These are phyloP conservation scores for Zymoseptoria pseudotritici DNA, from an alignment of 2,329 filamentous ascomycete genomes.

Conservation along the genomic window DNA sequence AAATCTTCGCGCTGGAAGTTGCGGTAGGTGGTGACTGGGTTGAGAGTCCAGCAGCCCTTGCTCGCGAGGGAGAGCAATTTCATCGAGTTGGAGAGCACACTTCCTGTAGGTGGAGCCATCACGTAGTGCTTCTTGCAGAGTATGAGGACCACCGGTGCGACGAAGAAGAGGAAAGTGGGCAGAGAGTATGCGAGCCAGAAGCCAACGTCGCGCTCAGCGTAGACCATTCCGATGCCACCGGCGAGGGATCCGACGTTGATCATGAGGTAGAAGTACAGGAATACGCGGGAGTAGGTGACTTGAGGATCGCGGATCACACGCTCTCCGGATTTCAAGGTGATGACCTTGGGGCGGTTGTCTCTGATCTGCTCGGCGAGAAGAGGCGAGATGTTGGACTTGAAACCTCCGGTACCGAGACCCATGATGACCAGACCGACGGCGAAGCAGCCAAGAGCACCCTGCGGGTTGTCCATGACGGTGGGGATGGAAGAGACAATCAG, in stretches of 20 bases:
- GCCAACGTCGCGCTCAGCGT: constrained; percentile 58
- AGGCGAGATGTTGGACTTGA: constrained; percentile 67
- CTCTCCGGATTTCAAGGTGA: constrained; percentile 35
- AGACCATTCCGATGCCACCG: constrained; percentile 54
- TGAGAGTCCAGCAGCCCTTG: constrained; percentile 51
- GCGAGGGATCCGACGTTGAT: constrained; percentile 66
- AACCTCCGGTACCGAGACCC: constrained; percentile 67
- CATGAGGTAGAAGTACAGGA: constrained; percentile 61
- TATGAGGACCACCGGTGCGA: constrained; percentile 52
- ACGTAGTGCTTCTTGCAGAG: constrained; percentile 44
- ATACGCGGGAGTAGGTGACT: constrained; percentile 41
- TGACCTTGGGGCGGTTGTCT: constrained; percentile 34
- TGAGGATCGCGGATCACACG: constrained; percentile 41
- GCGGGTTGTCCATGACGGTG: constrained; percentile 49
- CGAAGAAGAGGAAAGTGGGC: constrained; percentile 55
- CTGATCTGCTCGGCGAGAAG: constrained; percentile 43
- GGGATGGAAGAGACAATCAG: constrained; percentile 60
- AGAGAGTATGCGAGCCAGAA: constrained; percentile 61
- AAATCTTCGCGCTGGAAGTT: constrained; percentile 48
- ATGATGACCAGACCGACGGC: constrained; percentile 59
- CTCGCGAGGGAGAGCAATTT: constrained; percentile 53
- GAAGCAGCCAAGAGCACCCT: constrained; percentile 56
- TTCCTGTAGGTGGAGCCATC: constrained; percentile 57
- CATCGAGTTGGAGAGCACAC: constrained; percentile 61
- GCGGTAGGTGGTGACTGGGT: constrained; percentile 52